phyloP scores from a whole-genome alignment of 2,329 filamentous ascomycete species.

The Karstenula rhodostoma region DNA sequence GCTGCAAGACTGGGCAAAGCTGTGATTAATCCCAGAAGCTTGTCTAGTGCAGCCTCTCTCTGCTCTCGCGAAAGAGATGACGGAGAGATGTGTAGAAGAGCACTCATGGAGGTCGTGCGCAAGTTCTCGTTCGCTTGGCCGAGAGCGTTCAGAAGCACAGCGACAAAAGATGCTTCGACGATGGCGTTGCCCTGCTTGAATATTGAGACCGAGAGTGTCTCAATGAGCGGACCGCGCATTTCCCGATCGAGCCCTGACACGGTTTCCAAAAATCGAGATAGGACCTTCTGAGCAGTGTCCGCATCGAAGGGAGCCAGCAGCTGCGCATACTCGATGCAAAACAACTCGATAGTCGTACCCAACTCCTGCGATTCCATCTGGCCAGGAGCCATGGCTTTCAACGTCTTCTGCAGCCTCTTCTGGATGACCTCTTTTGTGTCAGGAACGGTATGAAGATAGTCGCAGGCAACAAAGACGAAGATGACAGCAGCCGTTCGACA shows the following conservation, averaged over 20 bases:
- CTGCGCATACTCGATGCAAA: slow-evolving; percentile 36
- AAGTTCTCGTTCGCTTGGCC: slow-evolving; percentile 17
- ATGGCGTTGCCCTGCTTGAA: slow-evolving; percentile 27
- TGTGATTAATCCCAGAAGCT: slow-evolving; percentile 29
- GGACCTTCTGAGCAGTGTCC: slow-evolving; percentile 23
- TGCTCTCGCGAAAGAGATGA: slow-evolving; percentile 39
- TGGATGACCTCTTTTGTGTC: slow-evolving; percentile 29
- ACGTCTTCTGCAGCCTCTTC: slow-evolving; percentile 29
- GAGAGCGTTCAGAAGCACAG: slow-evolving; percentile 30
- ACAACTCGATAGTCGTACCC: slow-evolving; percentile 30
- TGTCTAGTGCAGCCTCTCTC: slow-evolving; percentile 43
- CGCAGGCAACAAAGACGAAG: slow-evolving; percentile 39
- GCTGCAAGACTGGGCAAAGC: slow-evolving; percentile 18
- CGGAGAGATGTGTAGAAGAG: slow-evolving; percentile 34
- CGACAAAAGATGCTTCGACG: slow-evolving; percentile 30
- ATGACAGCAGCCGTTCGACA: slow-evolving; percentile 33
- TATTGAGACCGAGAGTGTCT: slow-evolving; percentile 32
- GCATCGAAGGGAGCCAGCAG: slow-evolving; percentile 33
- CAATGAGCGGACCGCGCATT: slow-evolving; percentile 18
- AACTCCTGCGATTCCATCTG: slow-evolving; percentile 27
- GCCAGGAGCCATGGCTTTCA: slow-evolving; percentile 30
- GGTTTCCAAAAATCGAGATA: slow-evolving; percentile 30
- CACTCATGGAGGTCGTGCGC: slow-evolving; percentile 23
- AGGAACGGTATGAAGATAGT: slow-evolving; percentile 34
- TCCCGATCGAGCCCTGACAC: slow-evolving; percentile 23